Conservation (phyloP, 2,329 filamentous ascomycete genomes). For the Lachnellula subtilissima region DNA sequence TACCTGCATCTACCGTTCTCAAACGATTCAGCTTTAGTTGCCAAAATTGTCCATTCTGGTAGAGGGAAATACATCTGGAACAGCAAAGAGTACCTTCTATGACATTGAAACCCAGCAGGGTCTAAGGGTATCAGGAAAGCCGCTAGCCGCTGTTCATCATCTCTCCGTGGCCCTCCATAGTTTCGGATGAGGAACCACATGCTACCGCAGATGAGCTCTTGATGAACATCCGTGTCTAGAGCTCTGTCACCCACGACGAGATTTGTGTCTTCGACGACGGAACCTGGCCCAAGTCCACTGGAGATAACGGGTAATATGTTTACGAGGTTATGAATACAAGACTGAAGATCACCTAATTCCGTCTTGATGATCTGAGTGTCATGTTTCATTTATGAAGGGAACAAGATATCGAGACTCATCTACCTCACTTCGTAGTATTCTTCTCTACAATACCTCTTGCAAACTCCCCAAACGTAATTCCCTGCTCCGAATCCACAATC, state of each 20-base stretch:
- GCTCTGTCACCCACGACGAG: slow-evolving; percentile 54
- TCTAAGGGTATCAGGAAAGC: too few species aligned
- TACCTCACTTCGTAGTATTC: slow-evolving; percentile 29
- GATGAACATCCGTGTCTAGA: slow-evolving; percentile 51
- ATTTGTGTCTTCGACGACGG: slow-evolving; percentile 62
- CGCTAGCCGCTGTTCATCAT: too few species aligned
- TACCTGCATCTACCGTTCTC: too few species aligned
- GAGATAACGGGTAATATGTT: too few species aligned
- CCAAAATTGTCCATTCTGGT: too few species aligned
- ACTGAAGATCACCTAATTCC: neutral
- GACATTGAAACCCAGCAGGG: too few species aligned
- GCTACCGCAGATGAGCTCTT: slow-evolving; percentile 44
- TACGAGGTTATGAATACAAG: too few species aligned
- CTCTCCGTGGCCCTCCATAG: neutral
- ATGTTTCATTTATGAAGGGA: too few species aligned
- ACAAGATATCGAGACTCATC: neutral
- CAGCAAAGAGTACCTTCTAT: too few species aligned
- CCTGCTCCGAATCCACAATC: slow-evolving; percentile 63
- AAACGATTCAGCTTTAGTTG: too few species aligned
- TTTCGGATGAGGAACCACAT: neutral
- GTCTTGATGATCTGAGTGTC: neutral
- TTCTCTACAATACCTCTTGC: slow-evolving; percentile 41
- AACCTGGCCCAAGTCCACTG: slow-evolving; percentile 52
- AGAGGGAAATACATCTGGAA: too few species aligned
- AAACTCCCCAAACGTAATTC: slow-evolving; percentile 71